Evolutionary conservation across 2,329 filamentous ascomycete species (phyloP), one percentile per base, ranked within the genome.

Genomic region (Fusarium guadeloupense): DNA sequence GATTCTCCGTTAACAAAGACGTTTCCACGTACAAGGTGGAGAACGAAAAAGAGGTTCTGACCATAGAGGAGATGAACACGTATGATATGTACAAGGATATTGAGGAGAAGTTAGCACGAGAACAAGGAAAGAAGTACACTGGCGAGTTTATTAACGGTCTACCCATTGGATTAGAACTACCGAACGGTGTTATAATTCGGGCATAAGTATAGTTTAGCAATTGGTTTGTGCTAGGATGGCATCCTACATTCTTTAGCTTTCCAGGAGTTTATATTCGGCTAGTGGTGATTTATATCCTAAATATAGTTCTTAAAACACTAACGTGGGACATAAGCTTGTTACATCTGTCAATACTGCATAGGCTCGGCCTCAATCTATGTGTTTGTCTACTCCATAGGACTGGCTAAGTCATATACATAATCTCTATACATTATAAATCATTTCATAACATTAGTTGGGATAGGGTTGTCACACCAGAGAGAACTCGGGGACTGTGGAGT

Each of bases 1-100:
- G 86, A 0, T 89, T 89, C 73, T 88, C 85, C 0, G 80, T 79
- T 31, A 89, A 89, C 68, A 88, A 81, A 23, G 65, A 80, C 33
- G 81, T 76, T 13, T 71, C 80, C 0, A 81, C 79, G 0, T 89
- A n/a, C n/a, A n/a, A n/a, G n/a, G n/a, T n/a, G n/a, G n/a, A n/a
- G n/a, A n/a, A n/a, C n/a, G n/a, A n/a, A n/a, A n/a, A n/a, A n/a
- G n/a, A n/a, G n/a, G n/a, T n/a, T n/a, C n/a, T n/a, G n/a, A n/a
- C n/a, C n/a, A n/a, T n/a, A n/a, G n/a, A n/a, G n/a, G n/a, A n/a
- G n/a, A 16, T 25, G 3, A 1, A 2, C 8, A 30, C 81, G 13
- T 87, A 87, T 59, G 82, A 87, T 65, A 85, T 87, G 83, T 80
- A 84, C 67, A 77, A 76, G 47, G 83, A 86, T 56, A 72, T 85